Evolutionary conservation across 495 filamentous ascomycete species (phyloP).

Genomic region (Usnea hakonensis): DNA sequence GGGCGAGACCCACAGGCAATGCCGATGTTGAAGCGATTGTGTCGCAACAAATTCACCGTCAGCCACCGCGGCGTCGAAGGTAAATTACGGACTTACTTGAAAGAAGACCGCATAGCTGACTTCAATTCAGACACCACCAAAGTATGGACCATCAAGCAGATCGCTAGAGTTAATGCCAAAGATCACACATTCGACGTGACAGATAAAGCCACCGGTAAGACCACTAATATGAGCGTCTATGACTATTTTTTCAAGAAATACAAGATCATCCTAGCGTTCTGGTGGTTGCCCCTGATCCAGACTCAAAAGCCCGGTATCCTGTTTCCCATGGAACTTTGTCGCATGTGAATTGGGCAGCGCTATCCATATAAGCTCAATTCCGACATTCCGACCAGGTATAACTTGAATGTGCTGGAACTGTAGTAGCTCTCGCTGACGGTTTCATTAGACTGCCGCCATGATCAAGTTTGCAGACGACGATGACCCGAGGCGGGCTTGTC

Average conservation of each 20-base stretch:
- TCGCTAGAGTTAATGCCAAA: constrained; percentile 49
- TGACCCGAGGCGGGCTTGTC: too few relatives aligned
- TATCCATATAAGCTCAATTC: constrained; percentile 74
- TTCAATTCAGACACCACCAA: constrained; percentile 26
- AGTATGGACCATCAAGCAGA: constrained; percentile 54
- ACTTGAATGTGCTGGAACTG: not conserved
- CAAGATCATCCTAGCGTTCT: constrained; percentile 44
- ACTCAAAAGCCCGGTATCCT: constrained; percentile 55
- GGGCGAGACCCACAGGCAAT: not conserved
- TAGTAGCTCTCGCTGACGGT: not conserved
- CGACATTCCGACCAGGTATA: constrained; percentile 37
- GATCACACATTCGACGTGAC: constrained; percentile 50
- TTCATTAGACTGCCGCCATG: constrained; percentile 61
- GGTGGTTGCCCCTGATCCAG: constrained; percentile 60
- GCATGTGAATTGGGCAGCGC: constrained; percentile 56
- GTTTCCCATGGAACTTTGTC: constrained; percentile 74
- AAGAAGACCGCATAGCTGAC: not conserved
- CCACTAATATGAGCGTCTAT: constrained; percentile 42
- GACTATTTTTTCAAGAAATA: constrained; percentile 66
- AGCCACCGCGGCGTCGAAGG: constrained; percentile 45
- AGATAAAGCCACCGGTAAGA: constrained; percentile 39
- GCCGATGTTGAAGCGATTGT: constrained; percentile 22
- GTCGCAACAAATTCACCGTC: constrained; percentile 59
- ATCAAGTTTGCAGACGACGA: constrained; percentile 90
- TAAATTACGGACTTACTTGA: constrained; percentile 2